Base-by-base conservation (phyloP, 2,329 filamentous ascomycete genomes). In the Aspergillus nomiae region DNA sequence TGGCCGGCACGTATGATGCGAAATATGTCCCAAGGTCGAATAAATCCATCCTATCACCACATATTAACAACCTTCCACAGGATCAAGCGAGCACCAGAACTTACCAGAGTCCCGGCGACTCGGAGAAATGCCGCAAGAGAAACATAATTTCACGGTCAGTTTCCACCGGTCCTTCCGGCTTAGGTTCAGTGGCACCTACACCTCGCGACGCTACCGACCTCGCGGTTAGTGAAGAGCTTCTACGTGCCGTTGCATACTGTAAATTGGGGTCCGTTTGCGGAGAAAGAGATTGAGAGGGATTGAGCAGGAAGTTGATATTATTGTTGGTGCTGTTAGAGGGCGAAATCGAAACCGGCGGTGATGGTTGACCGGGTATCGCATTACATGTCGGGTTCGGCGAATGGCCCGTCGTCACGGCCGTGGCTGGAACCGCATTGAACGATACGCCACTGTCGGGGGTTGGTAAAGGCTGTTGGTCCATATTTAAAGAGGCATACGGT, bases 71-170 rank as follows among this genome's bases (percentile, higher is more conserved):
- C 28, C 19, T 53, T 24, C 26, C 16, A 7, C 14, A 14, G 38
- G 19, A 48, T 34, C 59, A 38, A 11, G 50, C 14, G 19, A 34
- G 30, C 24, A 26, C 8, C 19, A 8, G 14, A 48, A 65, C 79
- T 70, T 71, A 83, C 86, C 87, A 89, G 67, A 85, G 83, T 8
- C 86, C 86, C 28, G 86, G 82, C 0, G 82, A 82, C 73, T 89
- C 86, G 3, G 85, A 84, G 70, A 87, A 89, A 73, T 87, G 85
- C 30, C 86, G 78, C 56, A 88, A 76, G 1, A 89, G 78, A 67
- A 85, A 88, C n/a, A 85, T 83, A 62, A 85, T 80, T 68, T 89
- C 86, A 65, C 86, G 83, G 58, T 87, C 84, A 36, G 70, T 74
- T 34, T 83, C 80, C 19, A 71, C 71, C 26, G 74, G 65, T 6